Evolutionary conservation across 306 rosid species (phyloP), one percentile per base, ranked within the genome.

Genomic region (Nissolia schottii): DNA sequence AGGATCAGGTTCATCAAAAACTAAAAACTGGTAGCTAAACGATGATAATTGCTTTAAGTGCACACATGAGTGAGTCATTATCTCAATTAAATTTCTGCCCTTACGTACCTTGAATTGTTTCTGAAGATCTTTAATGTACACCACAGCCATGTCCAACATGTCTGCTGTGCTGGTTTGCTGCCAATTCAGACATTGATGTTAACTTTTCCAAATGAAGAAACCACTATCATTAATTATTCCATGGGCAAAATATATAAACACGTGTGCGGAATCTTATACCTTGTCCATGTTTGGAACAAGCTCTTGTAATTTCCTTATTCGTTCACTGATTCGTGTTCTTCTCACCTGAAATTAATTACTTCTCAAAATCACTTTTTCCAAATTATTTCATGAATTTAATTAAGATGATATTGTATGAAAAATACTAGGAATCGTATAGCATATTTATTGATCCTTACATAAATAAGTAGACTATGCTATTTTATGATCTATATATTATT

Each of bases 111-210:
- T 86, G 65, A 85, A 87, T 79, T 94, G 95, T 49, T 86, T 89
- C 76, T 94, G 97, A 59, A 94, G 99, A 55, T 94, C 90, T 74
- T 94, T 94, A 40, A 94, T 89, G 77, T 94, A 87, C 24, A 81
- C 95, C 29, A 89, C 95, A 18, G 99, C 96, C 81, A 94, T 79
- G 67, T 94, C 99, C 79, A 94, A 76, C 99, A 94, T 94, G 68
- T 94, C 99, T 22, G 97, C 88, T 14, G 97, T 94, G 91, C 89
- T 89, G 6, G 95, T 87, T 94, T 94, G 99, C 99, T 94, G 90
- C 56, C 65, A 73, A 75, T 18, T 23, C 1, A 20, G 34, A 35
- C 29, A 58, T 0, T 6, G 1, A 71, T 37, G 22, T 15, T 63
- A 24, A 58, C 24, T 55, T n/a, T 77, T 45, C 55, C 48, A 59